Conservation (phyloP, 768 basidiomycete genomes). For the Collybia sp. region DNA sequence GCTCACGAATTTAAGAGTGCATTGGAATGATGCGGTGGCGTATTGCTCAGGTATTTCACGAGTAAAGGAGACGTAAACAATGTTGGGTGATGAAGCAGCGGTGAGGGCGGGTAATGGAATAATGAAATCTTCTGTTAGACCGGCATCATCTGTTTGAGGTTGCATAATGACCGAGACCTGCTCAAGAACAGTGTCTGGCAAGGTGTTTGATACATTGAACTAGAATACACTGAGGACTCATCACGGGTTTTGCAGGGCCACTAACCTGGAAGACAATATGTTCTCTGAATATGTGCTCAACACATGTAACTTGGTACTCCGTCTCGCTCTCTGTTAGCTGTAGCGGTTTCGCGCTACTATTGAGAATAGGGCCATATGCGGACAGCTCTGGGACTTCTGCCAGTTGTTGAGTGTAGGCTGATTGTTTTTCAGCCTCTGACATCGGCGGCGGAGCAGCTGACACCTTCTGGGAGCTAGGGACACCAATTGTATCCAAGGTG, state of each 20-base stretch:
- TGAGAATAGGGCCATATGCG: slow-evolving; percentile 81
- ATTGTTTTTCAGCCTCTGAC: slow-evolving; percentile 85
- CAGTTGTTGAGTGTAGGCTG: slow-evolving; percentile 82
- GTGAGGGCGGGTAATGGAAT: slow-evolving; percentile 76
- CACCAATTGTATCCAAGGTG: slow-evolving; percentile 79
- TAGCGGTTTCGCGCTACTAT: slow-evolving; percentile 73
- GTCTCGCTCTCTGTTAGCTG: slow-evolving; percentile 96
- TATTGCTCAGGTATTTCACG: slow-evolving; percentile 76
- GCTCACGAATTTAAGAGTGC: slow-evolving; percentile 90
- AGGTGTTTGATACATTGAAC: slow-evolving; percentile 97
- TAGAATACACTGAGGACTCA: slow-evolving; percentile 24
- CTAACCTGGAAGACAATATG: slow-evolving; percentile 95
- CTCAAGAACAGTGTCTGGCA: slow-evolving; percentile 93
- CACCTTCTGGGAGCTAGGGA: slow-evolving; percentile 55
- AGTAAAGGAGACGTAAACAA: slow-evolving; percentile 92
- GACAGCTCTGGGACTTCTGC: slow-evolving; percentile 82
- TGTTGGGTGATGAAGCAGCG: slow-evolving; percentile 67
- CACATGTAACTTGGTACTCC: slow-evolving; percentile 94
- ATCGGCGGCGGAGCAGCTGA: slow-evolving; percentile 64
- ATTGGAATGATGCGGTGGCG: slow-evolving; percentile 80
- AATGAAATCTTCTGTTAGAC: slow-evolving; percentile 91
- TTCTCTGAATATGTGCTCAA: slow-evolving; percentile 95
- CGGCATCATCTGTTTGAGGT: slow-evolving; percentile 65
- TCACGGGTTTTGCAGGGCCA: neutral
- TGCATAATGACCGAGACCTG: slow-evolving; percentile 93